Base-by-base conservation (phyloP, 805 yeast species). In the Schwanniomyces pseudopolymorphus region DNA sequence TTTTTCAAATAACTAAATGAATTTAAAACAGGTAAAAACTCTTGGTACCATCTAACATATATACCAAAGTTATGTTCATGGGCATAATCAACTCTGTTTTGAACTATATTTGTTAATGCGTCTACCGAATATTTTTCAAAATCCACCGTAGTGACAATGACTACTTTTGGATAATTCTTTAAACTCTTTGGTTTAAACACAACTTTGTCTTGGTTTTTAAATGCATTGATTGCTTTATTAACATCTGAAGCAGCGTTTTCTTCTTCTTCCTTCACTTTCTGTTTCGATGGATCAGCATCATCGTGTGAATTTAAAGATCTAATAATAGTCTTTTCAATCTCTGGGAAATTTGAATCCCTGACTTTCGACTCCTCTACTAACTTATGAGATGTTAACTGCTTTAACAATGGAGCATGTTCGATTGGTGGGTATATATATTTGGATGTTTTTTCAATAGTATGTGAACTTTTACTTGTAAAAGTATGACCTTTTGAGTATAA, bases 51-150 rank as follows among this genome's bases (percentile, higher is more conserved):
- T 49, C 97, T 79, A 20, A 87, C 80, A 58, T 89, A 92, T 22
- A 89, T 67, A 26, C 96, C 98, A 63, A 84, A 92, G 33, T 80
- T 79, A 58, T 89, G 90, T 10, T 72, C 73, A 63, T 85, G 87
- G 5, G 96, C 96, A 61, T 91, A 92, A 63, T 89, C 91, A 24
- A 87, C 85, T 59, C 97, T 79, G 64, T 90, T 90, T 63, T 89
- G 95, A 16, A 89, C 85, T 45, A 91, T 74, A 45, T 79, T 79
- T 14, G 84, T 80, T 39, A 89, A 71, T 27, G 84, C 80, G 17
- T 78, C 77, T 33, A 78, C 60, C 25, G 83, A 80, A 56, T 81
- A 81, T 45, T 75, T 79, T 43, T 85, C 87, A 56, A 81, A 87
- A 68, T 90, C 96, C 24, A 91, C 69, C 2, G 87, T 84, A 0